phyloP scores from a whole-genome alignment of 2,329 filamentous ascomycete species.

The Golovinomyces cichoracearum region DNA sequence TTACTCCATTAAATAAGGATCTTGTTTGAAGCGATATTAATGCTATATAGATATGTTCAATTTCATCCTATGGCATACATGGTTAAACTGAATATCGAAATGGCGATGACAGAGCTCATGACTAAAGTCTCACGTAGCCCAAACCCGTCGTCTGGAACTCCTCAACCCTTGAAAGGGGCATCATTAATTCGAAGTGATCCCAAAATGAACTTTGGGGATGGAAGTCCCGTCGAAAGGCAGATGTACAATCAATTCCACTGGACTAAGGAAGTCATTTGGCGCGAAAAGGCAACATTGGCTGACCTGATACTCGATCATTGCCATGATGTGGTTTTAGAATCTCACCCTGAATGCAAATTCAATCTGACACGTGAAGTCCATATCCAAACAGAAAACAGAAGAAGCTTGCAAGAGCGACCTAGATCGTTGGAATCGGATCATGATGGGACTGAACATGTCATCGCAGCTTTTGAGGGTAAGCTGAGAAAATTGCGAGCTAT shows the following conservation, averaged over 20 bases:
- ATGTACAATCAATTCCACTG: slow-evolving; percentile 1
- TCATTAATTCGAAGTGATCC: neutral
- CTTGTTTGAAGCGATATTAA: neutral
- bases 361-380: neutral
- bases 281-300: neutral
- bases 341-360: slow-evolving; percentile 1
- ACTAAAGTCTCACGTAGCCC: slow-evolving; percentile 8
- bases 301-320: neutral
- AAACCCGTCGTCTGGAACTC: neutral
- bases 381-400: slow-evolving; percentile 1
- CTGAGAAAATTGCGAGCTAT: neutral
- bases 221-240: neutral
- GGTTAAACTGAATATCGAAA: slow-evolving; percentile 21
- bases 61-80: slow-evolving; percentile 20
- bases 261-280: slow-evolving; percentile 1
- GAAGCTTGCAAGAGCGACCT: neutral
- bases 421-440: neutral
- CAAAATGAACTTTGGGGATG: neutral
- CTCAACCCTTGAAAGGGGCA: neutral
- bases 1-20: neutral
- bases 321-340: neutral
- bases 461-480: neutral
- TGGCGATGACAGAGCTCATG: slow-evolving; percentile 20
- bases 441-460: neutral
- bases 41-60: slow-evolving; percentile 14